Base-by-base conservation (phyloP, 2,329 filamentous ascomycete species). In the Xylaria digitata region DNA sequence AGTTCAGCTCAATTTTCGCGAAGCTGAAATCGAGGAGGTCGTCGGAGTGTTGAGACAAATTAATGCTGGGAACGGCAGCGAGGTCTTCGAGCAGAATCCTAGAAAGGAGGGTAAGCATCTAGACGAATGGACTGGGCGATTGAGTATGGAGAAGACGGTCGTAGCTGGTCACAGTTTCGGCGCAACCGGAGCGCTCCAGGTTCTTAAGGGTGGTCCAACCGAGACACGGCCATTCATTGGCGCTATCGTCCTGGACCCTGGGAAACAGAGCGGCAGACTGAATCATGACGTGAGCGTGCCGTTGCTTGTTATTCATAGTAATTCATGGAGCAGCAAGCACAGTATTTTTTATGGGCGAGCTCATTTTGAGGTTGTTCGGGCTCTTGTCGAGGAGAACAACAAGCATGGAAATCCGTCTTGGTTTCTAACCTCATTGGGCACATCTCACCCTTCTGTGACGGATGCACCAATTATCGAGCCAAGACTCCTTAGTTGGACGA, bases 391-490 rank as follows among this genome's bases (percentile, higher is more conserved):
- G 21, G 76, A 79, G 65, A 79, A 85, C 53, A 77, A 85, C 68
- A 71, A 78, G 65, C 77, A 83, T 61, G 77, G 81, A 15, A 80
- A 82, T 52, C 74, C 82, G 3, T 79, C 80, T 1, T 87, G 85
- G 85, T 87, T 87, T 76, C 75, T 87, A 72, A 87, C 85, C 1
- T 82, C 82, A 32, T 73, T 86, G 1, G 83, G 84, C 37, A 87
- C 85, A 0, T 79, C 87, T 0, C 89, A 92, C 72, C 88, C 89
- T 0, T 87, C 84, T 9, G 86, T 90, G 21, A 90, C 89, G 0
- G 89, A 91, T 72, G 89, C 89, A 17, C 88, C 89, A 0, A 80
- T 91, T 2, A 82, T 92, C 7, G 85, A 90, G 67, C 89, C 89
- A 0, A 78, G 84, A 57, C 78, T 91, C 32, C 80, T 91, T 50